phyloP scores from a whole-genome alignment of 1,284 basidiomycete species.

The Athelia sp. region DNA sequence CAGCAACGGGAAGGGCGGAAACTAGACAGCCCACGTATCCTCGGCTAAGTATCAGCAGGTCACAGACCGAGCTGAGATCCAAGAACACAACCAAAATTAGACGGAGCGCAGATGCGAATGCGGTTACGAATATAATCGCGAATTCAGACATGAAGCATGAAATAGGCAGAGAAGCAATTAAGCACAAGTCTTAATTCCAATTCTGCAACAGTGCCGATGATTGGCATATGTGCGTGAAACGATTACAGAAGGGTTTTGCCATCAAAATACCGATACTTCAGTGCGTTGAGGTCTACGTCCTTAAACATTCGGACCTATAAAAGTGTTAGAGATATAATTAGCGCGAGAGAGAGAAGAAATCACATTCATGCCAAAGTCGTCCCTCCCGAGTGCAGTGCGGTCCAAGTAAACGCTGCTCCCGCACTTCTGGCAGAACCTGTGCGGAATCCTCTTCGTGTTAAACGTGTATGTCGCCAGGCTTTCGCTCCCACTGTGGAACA shows the following conservation, averaged over 20 bases:
- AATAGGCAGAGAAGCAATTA: no score
- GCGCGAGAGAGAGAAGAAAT: not conserved
- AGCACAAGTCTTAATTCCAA: no score
- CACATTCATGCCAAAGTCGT: not conserved
- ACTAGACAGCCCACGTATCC: no score
- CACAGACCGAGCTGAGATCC: no score
- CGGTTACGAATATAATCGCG: no score
- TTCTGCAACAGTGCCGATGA: no score
- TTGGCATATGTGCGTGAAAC: no score
- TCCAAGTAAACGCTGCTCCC: not conserved
- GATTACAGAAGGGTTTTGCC: not conserved
- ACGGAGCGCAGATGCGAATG: no score
- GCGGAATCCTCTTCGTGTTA: not conserved
- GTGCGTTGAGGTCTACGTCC: not conserved
- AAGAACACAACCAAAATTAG: no score
- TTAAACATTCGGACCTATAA: not conserved
- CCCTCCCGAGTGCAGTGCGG: not conserved
- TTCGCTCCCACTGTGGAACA: not conserved
- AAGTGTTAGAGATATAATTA: not conserved
- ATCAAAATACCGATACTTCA: not conserved
- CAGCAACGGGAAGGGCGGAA: no score
- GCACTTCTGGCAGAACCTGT: not conserved
- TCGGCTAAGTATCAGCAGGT: no score
- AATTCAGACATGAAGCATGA: no score
- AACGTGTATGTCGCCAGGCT: not conserved